These are phyloP conservation scores for Platanthera guangdongensis DNA, from an alignment of 106 monocot genomes.

Conservation along the genomic window DNA sequence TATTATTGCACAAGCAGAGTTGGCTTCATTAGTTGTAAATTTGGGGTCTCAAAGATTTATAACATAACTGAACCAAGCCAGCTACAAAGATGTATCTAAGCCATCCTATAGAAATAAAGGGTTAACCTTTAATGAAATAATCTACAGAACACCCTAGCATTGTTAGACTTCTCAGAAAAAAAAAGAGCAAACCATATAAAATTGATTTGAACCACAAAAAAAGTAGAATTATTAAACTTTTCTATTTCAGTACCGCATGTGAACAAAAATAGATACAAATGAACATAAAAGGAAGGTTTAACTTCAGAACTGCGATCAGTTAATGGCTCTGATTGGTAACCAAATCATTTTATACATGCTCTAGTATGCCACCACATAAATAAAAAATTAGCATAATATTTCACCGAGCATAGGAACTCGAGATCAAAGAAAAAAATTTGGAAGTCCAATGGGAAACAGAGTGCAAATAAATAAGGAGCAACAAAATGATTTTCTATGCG, in stretches of 20 bases:
- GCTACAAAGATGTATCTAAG: neutral
- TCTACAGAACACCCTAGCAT: neutral
- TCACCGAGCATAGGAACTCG: neutral
- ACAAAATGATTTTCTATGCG: neutral
- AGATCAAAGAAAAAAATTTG: neutral
- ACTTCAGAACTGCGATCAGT: neutral
- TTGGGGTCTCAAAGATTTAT: neutral
- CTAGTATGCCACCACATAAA: neutral
- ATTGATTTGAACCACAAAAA: neutral
- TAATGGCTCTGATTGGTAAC: no score
- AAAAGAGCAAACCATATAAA: neutral
- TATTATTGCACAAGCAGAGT: neutral
- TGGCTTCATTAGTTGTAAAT: neutral
- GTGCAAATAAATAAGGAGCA: neutral
- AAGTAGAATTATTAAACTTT: neutral
- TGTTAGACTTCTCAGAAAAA: neutral
- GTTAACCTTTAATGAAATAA: neutral
- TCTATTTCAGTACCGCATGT: neutral
- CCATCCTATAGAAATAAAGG: neutral
- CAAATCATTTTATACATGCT: neutral
- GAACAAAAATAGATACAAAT: neutral
- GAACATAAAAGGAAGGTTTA: neutral
- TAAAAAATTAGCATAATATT: neutral
- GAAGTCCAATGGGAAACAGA: neutral
- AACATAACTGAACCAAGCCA: neutral